Evolutionary conservation across 2,329 filamentous ascomycete species (phyloP).

Genomic region (Talaromyces amestolkiae): DNA sequence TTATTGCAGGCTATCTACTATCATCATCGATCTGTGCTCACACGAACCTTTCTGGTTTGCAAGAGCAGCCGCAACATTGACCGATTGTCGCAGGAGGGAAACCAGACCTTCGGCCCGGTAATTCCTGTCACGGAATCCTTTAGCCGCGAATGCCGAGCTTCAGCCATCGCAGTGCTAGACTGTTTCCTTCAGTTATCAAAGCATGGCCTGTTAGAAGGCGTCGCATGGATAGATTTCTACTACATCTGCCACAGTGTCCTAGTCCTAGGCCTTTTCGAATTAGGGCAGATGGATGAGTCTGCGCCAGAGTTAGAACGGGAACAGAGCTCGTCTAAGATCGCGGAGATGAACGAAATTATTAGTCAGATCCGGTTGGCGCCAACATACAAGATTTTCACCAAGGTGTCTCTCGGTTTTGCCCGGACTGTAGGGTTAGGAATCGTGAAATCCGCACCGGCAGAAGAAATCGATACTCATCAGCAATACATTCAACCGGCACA

Average conservation of each 20-base stretch:
- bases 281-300: slow-evolving; percentile 1
- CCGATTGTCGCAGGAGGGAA: slow-evolving; percentile 15
- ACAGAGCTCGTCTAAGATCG: slow-evolving; percentile 5
- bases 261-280: slow-evolving; percentile 29
- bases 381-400: slow-evolving; percentile 18
- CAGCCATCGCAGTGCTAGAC: slow-evolving; percentile 33
- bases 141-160: slow-evolving; percentile 27
- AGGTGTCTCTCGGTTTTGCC: slow-evolving; percentile 13
- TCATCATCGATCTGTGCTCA: slow-evolving; percentile 35
- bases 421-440: slow-evolving; percentile 10
- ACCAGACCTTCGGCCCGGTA: slow-evolving; percentile 9
- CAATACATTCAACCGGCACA: neutral
- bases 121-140: slow-evolving; percentile 25
- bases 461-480: neutral
- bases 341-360: slow-evolving; percentile 6
- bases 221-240: slow-evolving; percentile 38
- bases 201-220: slow-evolving; percentile 35
- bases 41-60: slow-evolving; percentile 31
- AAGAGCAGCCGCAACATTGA: slow-evolving; percentile 16
- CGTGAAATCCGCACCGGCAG: neutral
- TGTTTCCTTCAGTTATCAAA: slow-evolving; percentile 31
- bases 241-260: slow-evolving; percentile 39
- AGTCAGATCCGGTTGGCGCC: slow-evolving; percentile 11
- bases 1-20: slow-evolving; percentile 35
- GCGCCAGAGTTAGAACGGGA: neutral